These are phyloP conservation scores for Microcyclospora pomicola DNA, from an alignment of 2,329 filamentous ascomycete genomes.

Conservation along the genomic window DNA sequence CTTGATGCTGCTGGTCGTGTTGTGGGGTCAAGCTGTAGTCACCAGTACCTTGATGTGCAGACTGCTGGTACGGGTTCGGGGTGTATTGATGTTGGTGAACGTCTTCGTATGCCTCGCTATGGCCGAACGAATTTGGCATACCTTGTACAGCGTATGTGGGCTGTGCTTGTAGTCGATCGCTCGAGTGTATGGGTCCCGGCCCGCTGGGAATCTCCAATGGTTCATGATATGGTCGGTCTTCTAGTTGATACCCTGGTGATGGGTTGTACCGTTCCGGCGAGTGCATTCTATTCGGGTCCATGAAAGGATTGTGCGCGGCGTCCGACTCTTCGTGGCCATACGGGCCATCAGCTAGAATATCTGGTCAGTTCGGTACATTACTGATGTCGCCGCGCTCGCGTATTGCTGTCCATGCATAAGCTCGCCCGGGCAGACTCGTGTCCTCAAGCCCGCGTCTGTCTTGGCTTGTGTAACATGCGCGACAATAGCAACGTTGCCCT, in stretches of 20 bases:
- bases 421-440: no score
- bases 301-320: conserved; percentile 21
- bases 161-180: conserved; percentile 69
- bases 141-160: conserved; percentile 68
- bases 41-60: conserved; percentile 29
- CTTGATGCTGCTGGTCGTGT: conserved; percentile 48
- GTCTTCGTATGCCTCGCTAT: conserved; percentile 47
- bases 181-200: conserved; percentile 41
- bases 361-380: no score
- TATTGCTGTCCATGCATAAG: no score
- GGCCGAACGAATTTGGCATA: conserved; percentile 48
- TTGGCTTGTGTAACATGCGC: no score
- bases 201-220: conserved; percentile 59
- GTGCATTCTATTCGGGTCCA: conserved; percentile 40
- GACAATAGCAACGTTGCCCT: no score
- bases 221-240: conserved; percentile 56
- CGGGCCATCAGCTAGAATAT: background rate
- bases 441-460: no score
- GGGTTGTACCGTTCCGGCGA: conserved; percentile 52
- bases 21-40: conserved; percentile 63
- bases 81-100: conserved; percentile 30
- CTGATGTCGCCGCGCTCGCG: no score
- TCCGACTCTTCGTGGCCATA: conserved; percentile 12
- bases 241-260: conserved; percentile 66
- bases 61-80: conserved; percentile 27